phyloP scores from a whole-genome alignment of 768 basidiomycete species.

The Leucosporidium scottii region DNA sequence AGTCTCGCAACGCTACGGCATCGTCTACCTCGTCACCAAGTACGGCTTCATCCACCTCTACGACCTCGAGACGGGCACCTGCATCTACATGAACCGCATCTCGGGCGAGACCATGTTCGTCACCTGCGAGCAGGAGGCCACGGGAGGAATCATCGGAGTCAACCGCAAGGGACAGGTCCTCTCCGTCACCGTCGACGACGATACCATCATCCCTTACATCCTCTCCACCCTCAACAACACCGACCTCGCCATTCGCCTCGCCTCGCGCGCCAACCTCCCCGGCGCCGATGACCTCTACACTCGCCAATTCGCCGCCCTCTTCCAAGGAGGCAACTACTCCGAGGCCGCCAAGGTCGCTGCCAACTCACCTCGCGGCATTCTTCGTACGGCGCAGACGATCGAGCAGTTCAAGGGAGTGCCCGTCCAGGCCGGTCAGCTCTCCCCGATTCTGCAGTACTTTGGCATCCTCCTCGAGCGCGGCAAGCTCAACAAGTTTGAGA shows the following conservation, averaged over 20 bases:
- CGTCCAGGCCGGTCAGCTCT: conserved; percentile 78
- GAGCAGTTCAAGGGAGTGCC: conserved; percentile 96
- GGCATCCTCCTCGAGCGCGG: conserved; percentile 98
- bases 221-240: conserved; percentile 89
- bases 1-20: conserved; percentile 85
- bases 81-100: conserved; percentile 99
- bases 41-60: conserved; percentile 99
- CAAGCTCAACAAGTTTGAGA: conserved; percentile 92
- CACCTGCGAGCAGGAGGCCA: conserved; percentile 89
- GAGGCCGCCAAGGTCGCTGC: conserved; percentile 98
- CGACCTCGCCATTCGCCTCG: conserved; percentile 94
- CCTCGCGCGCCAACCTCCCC: conserved; percentile 89
- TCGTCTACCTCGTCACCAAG: conserved; percentile 95
- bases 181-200: conserved; percentile 92
- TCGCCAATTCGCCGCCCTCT: conserved; percentile 85
- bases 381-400: conserved; percentile 89
- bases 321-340: conserved; percentile 75
- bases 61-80: conserved; percentile 92
- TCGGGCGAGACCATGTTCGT: conserved; percentile 99
- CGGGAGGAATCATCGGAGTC: conserved; percentile 94
- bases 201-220: conserved; percentile 91
- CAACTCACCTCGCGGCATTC: conserved; percentile 91
- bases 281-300: conserved; percentile 96
- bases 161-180: conserved; percentile 96
- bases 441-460: conserved; percentile 96